These are phyloP conservation scores for Dentipellis sp. DNA, from an alignment of 768 basidiomycete genomes.

Conservation along the genomic window DNA sequence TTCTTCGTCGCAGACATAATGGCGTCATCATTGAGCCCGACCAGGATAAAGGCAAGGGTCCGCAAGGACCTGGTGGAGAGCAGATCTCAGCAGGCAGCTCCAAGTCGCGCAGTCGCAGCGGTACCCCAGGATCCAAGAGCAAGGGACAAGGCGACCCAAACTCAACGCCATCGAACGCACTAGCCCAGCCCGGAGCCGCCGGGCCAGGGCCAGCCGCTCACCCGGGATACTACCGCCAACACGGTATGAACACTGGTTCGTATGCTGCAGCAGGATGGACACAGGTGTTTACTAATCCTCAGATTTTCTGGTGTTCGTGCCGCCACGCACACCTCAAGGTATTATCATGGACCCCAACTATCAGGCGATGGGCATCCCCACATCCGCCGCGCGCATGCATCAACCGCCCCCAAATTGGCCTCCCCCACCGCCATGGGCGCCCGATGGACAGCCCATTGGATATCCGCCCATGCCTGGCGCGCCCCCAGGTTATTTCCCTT, in stretches of 20 bases:
- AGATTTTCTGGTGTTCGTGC: constrained; percentile 11
- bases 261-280: not conserved
- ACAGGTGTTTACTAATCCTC: not conserved
- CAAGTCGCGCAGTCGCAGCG: constrained; percentile 41
- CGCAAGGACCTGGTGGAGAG: constrained; percentile 17
- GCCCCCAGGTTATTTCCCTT: constrained; percentile 8
- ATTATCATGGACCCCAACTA: constrained; percentile 33
- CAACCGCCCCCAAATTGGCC: constrained; percentile 18
- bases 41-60: constrained; percentile 14
- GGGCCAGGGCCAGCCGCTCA: constrained; percentile 28
- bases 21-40: constrained; percentile 52
- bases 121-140: constrained; percentile 36
- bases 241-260: constrained; percentile 42
- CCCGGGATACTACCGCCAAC: constrained; percentile 61
- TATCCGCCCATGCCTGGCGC: constrained; percentile 10
- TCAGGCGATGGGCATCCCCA: constrained; percentile 36
- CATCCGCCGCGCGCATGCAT: constrained; percentile 38
- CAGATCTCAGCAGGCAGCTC: constrained; percentile 28
- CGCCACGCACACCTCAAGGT: constrained; percentile 24
- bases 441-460: constrained; percentile 18
- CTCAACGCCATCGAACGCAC: constrained; percentile 20
- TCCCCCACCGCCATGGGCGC: constrained; percentile 29
- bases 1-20: constrained; percentile 40
- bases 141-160: constrained; percentile 10
- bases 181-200: constrained; percentile 22